These are phyloP conservation scores for Phascolomyces articulosus DNA, from an alignment of 371 early-diverging fungal genomes.

Conservation along the genomic window DNA sequence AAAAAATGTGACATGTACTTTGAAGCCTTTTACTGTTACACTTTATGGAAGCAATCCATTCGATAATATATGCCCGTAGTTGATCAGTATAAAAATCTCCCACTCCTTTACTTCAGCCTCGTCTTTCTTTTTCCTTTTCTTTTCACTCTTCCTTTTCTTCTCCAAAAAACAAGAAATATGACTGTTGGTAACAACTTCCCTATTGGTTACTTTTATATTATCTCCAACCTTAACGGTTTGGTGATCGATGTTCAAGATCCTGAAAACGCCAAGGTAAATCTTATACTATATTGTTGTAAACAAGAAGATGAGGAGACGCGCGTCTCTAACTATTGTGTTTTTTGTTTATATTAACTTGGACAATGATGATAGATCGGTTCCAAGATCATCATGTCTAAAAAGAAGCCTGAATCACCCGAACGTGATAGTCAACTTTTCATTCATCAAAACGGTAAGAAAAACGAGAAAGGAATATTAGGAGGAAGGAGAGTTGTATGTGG, in stretches of 20 bases:
- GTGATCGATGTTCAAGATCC: constrained; percentile 29
- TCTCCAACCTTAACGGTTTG: constrained; percentile 24
- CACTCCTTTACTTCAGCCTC: neutral
- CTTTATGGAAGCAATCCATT: too few relatives aligned
- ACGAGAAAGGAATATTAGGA: neutral
- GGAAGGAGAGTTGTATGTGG: too few relatives aligned
- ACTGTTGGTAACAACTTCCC: constrained; percentile 29
- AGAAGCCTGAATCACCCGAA: constrained; percentile 15
- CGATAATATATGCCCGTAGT: too few relatives aligned
- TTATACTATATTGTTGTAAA: too few relatives aligned
- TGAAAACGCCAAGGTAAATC: constrained; percentile 22
- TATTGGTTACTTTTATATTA: constrained; percentile 29
- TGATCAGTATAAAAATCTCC: neutral
- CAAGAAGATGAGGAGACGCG: too few relatives aligned
- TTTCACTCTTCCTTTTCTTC: neutral
- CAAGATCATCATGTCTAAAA: constrained; percentile 13
- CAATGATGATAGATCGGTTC: constrained; percentile 19
- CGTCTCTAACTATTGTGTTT: too few relatives aligned
- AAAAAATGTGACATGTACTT: too few relatives aligned
- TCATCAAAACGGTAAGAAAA: constrained; percentile 29
- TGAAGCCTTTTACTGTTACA: too few relatives aligned
- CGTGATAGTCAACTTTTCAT: constrained; percentile 22
- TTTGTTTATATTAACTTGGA: too few relatives aligned
- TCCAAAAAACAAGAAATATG: constrained; percentile 18
- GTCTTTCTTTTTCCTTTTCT: constrained; percentile 5